These are phyloP conservation scores for Bjerkandera adusta DNA, from an alignment of 1,284 basidiomycete genomes.

Conservation along the genomic window DNA sequence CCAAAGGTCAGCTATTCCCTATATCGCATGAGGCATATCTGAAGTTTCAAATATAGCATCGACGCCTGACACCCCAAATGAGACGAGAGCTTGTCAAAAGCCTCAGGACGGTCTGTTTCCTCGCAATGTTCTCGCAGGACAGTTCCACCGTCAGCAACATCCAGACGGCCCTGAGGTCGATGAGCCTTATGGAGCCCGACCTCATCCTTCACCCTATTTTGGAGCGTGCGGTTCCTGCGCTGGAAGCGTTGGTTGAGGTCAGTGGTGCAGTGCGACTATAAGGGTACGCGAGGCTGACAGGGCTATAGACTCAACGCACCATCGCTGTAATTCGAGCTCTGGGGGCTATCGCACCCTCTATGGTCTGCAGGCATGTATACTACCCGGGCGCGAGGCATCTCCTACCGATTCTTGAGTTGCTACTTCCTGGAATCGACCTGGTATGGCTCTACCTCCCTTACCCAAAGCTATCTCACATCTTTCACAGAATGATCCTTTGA, in stretches of 20 bases:
- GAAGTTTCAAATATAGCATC: conserved; percentile 40
- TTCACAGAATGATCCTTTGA: conserved; percentile 80
- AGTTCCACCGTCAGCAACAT: conserved; percentile 61
- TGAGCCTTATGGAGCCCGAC: conserved; percentile 85
- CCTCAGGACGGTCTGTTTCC: conserved; percentile 78
- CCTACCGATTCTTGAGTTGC: conserved; percentile 80
- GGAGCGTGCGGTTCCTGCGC: conserved; percentile 82
- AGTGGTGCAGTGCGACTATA: conserved; percentile 16
- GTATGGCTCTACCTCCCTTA: conserved; percentile 35
- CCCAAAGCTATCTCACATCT: background rate
- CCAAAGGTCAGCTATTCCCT: conserved; percentile 48
- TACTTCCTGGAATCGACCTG: conserved; percentile 84
- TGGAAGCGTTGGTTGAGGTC: conserved; percentile 86
- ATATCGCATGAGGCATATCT: too few relatives aligned
- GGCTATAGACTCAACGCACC: conserved; percentile 73
- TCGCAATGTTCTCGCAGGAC: conserved; percentile 91
- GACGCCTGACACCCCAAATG: conserved; percentile 80
- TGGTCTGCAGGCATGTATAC: conserved; percentile 77
- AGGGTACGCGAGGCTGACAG: background rate
- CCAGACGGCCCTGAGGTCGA: conserved; percentile 68
- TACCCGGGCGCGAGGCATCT: conserved; percentile 82
- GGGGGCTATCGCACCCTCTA: conserved; percentile 74
- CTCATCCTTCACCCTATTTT: conserved; percentile 84
- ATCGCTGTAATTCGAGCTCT: conserved; percentile 86
- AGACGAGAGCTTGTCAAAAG: conserved; percentile 84